Conservation (phyloP, 1,284 basidiomycete genomes). For the Ganoderma meredithae region DNA sequence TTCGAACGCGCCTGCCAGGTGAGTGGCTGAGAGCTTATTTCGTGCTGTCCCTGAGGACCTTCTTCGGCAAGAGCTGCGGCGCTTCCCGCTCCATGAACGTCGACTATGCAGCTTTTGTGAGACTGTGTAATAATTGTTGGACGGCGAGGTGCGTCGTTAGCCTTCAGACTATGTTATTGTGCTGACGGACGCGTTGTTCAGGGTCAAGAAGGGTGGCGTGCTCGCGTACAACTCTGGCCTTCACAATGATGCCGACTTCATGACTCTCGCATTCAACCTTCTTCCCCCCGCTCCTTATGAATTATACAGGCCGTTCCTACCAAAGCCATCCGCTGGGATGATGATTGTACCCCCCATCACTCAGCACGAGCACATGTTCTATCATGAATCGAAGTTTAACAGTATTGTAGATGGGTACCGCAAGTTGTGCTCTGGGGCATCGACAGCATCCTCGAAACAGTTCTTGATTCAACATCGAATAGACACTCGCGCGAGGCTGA, state of each 20-base stretch:
- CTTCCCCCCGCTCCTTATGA: background rate
- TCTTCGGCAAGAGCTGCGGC: background rate
- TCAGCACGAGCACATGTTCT: background rate
- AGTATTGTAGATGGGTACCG: background rate
- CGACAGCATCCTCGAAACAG: background rate
- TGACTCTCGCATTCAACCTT: background rate
- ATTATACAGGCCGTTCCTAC: background rate
- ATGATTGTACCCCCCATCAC: background rate
- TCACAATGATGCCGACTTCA: background rate
- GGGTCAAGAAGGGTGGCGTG: background rate
- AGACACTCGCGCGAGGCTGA: background rate
- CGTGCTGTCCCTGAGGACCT: background rate
- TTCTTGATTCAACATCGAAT: background rate
- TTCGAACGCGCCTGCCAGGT: slow-evolving; percentile 2
- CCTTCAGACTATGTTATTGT: background rate
- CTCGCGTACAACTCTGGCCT: background rate
- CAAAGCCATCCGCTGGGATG: background rate
- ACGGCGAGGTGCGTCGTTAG: background rate
- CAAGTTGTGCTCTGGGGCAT: background rate
- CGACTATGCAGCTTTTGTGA: slow-evolving; percentile 1
- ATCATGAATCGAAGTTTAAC: background rate
- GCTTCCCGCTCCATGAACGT: background rate
- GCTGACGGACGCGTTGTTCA: background rate
- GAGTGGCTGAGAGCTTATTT: background rate
- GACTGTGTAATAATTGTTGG: background rate